Evolutionary conservation across 2,329 filamentous ascomycete species (phyloP), one percentile per base, ranked within the genome.

Genomic region (Alternaria sp.): DNA sequence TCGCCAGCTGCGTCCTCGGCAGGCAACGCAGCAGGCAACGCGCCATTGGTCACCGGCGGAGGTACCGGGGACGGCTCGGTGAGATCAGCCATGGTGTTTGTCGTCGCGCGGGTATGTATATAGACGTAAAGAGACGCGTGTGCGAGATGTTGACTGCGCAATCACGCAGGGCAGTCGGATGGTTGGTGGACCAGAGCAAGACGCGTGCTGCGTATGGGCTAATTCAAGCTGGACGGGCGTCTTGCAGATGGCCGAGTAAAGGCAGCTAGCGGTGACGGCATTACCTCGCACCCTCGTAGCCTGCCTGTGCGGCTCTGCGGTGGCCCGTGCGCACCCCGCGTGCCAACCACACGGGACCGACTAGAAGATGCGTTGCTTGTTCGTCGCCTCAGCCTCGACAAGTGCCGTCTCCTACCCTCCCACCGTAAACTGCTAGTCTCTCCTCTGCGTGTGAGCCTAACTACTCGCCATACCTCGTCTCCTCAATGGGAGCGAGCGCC

Each of bases 1-100:
- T 80, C 71, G 6, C 74, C 77, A 50, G 78, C 78, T 17, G 78
- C 72, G 62, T 80, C 76, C 30, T 75, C 62, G 11, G 71, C 68
- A 8, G 75, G 74, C 49, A 77, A 67, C 50, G 69, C 61, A 9
- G 70, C 68, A 11, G 75, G 74, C 49, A 77, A 67, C 50, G 69
- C 67, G 67, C 73, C 75, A 65, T 76, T 76, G 65, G 69, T 54
- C 13, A 63, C 57, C 7, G 61, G 57, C 30, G 68, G 59, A 45
- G 59, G 62, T 15, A 46, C 30, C 21, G 56, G 32, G 54, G 56
- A 26, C 43, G 64, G 36, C 23, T 62, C 49, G 46, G 59, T 61
- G 36, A 61, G 36, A 60, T 73, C 68, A 23, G 68, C 65, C 73
- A 77, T 77, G 59, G 57, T 64, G 57, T 52, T 50, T 21, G 36